Conservation (phyloP, 805 yeast genomes). For the Soucietia sequanensis region DNA sequence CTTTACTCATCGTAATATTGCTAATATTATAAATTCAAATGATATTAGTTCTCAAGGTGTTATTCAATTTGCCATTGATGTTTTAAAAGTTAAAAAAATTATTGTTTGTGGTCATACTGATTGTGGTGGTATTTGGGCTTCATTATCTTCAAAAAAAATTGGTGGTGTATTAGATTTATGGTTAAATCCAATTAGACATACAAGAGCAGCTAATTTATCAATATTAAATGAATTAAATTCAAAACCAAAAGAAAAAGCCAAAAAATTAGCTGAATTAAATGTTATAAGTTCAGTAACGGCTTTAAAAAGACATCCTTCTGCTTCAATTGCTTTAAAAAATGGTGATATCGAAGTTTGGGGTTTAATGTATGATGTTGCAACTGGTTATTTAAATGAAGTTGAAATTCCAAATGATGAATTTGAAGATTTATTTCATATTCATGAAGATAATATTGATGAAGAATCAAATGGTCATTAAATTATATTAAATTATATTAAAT, state of each 20-base stretch:
- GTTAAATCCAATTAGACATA: slow-evolving; percentile 66
- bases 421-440: slow-evolving; percentile 42
- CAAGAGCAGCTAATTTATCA: slow-evolving; percentile 58
- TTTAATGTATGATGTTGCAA: slow-evolving; percentile 75
- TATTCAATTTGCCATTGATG: slow-evolving; percentile 84
- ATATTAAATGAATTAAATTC: slow-evolving; percentile 45
- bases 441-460: slow-evolving; percentile 20
- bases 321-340: slow-evolving; percentile 58
- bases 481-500: too few species aligned
- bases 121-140: slow-evolving; percentile 91
- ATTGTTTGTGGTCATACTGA: slow-evolving; percentile 93
- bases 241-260: slow-evolving; percentile 54
- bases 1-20: slow-evolving; percentile 85
- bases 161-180: slow-evolving; percentile 74
- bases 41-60: slow-evolving; percentile 78
- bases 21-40: slow-evolving; percentile 67
- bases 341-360: slow-evolving; percentile 79
- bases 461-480: neutral
- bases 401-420: slow-evolving; percentile 43
- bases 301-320: slow-evolving; percentile 63
- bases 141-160: slow-evolving; percentile 59
- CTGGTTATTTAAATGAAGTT: slow-evolving; percentile 56
- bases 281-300: slow-evolving; percentile 70
- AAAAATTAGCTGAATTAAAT: slow-evolving; percentile 70
- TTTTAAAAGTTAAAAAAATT: slow-evolving; percentile 74